phyloP scores from a whole-genome alignment of 2,329 filamentous ascomycete genomes.

The Tolypocladium ophioglossoides region DNA sequence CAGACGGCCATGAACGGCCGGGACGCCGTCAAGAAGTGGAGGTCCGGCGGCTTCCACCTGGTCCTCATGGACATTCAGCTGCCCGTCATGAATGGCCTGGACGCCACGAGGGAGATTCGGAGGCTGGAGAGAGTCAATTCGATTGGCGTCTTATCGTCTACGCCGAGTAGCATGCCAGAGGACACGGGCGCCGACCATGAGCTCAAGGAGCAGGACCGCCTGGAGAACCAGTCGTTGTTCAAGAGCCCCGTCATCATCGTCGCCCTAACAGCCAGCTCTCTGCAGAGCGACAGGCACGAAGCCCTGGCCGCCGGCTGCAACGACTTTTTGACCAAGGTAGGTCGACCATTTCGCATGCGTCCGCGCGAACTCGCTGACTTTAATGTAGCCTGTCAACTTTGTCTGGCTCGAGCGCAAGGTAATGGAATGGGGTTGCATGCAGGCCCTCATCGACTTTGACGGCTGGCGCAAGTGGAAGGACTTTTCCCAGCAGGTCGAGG shows the following conservation, averaged over 20 bases:
- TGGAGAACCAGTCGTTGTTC: conserved; percentile 62
- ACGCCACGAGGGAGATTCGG: conserved; percentile 90
- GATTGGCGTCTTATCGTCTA: conserved; percentile 82
- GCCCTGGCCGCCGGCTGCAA: conserved; percentile 93
- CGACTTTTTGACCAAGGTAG: conserved; percentile 93
- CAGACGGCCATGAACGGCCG: conserved; percentile 93
- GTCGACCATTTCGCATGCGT: conserved; percentile 8
- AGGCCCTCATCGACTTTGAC: conserved; percentile 95
- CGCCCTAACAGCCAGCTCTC: conserved; percentile 82
- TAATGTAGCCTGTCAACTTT: conserved; percentile 77
- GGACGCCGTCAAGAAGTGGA: conserved; percentile 91
- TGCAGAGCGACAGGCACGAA: conserved; percentile 93
- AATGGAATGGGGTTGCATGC: conserved; percentile 99
- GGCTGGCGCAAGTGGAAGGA: conserved; percentile 98
- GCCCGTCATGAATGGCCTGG: conserved; percentile 89
- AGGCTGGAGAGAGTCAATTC: conserved; percentile 81
- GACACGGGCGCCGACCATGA: conserved; percentile 26
- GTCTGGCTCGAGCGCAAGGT: conserved; percentile 96
- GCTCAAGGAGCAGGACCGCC: conserved; percentile 54
- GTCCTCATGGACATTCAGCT: conserved; percentile 98
- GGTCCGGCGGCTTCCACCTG: conserved; percentile 82
- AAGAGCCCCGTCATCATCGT: conserved; percentile 98
- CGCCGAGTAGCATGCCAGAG: conserved; percentile 42
- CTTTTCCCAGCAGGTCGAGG: conserved; percentile 43
- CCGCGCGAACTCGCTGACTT: background rate